Base-by-base conservation (phyloP, 2,329 filamentous ascomycete genomes). In the Fusarium sulawesiense region DNA sequence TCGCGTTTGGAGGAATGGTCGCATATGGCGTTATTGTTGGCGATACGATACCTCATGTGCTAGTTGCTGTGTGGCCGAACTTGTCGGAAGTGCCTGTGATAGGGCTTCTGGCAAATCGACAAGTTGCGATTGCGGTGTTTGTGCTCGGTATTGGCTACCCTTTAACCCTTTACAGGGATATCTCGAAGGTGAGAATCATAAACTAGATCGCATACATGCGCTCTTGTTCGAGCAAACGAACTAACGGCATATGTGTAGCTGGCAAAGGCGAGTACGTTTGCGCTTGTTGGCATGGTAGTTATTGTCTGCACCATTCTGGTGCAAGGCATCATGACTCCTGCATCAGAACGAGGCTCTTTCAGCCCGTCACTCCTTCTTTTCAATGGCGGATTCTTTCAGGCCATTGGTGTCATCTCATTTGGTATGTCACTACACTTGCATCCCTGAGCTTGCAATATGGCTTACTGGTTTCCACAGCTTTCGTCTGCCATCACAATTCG, bases 1-100 rank as follows among this genome's bases (percentile, higher is more conserved):
- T 99, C 85, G 96, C 96, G 4, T 99, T 98, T 83, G 96, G 96
- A 60, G 96, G 96, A 70, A 99, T 99, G 96, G 89, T 99, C 59
- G 96, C 96, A 16, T 99, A 98, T 80, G 96, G 94, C 72, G 94
- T 99, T 76, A 98, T 99, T 76, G 92, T 99, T 12, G 96, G 96
- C 64, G 96, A 99, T 79, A 94, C 93, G 1, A 98, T 99, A 77
- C 96, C 96, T 6, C 93, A 94, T 78, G 96, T 99, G 49, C 80
- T 98, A 75, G 83, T 86, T 49, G 93, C 94, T 7, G 80, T 98
- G 7, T 97, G 95, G 83, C 94, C 96, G 1, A 88, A 88, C 4
- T 78, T 98, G 63, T 82, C 83, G 41, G 84, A 89, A 30, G 89
- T 92, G 78, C 89, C 93, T 1, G 92, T 98, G 23, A 80, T 98